Percentiles rank a stretch among this genome's conserved stretches.
These are phyloP conservation scores for Leucosporidium scottii DNA, from an alignment of 768 basidiomycete genomes.

Conservation along the genomic window DNA sequence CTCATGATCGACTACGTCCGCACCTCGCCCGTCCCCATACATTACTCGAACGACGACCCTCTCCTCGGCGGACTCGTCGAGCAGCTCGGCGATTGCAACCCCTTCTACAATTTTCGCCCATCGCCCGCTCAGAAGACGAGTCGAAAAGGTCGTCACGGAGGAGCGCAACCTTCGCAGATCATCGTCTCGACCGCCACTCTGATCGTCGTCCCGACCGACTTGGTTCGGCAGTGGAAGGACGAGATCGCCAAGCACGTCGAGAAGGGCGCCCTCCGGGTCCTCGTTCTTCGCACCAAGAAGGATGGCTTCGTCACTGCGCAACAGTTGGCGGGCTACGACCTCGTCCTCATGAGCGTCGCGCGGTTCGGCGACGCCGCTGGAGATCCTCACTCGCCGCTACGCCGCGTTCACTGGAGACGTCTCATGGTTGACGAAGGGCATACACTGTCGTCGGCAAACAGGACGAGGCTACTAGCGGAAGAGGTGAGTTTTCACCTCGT, in stretches of 20 bases:
- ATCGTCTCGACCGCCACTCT: conserved; percentile 39
- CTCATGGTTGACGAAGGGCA: conserved; percentile 36
- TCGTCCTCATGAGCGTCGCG: conserved; percentile 30
- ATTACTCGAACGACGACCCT: conserved; percentile 7
- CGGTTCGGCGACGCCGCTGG: conserved; percentile 24
- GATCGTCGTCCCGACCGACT: conserved; percentile 40
- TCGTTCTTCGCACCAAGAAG: conserved; percentile 30
- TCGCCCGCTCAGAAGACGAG: conserved; percentile 16
- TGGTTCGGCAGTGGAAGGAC: conserved; percentile 40
- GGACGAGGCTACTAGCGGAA: conserved; percentile 15
- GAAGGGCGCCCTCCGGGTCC: conserved; percentile 27
- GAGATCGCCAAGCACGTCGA: conserved; percentile 39
- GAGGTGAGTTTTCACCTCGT: conserved; percentile 8
- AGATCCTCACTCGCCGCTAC: conserved; percentile 4
- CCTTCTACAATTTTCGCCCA: conserved; percentile 23
- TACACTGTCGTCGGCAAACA: conserved; percentile 3
- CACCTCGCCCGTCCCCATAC: not conserved
- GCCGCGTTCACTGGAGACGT: conserved; percentile 30
- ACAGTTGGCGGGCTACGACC: conserved; percentile 37
- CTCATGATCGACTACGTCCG: conserved; percentile 11
- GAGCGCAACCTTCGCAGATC: conserved; percentile 20
- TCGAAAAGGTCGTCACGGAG: conserved; percentile 21
- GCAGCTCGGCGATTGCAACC: not conserved
- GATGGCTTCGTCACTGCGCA: conserved; percentile 30
- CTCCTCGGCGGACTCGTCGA: not conserved